Evolutionary conservation across 768 basidiomycete species (phyloP).

Genomic region (Trametes coccinea): DNA sequence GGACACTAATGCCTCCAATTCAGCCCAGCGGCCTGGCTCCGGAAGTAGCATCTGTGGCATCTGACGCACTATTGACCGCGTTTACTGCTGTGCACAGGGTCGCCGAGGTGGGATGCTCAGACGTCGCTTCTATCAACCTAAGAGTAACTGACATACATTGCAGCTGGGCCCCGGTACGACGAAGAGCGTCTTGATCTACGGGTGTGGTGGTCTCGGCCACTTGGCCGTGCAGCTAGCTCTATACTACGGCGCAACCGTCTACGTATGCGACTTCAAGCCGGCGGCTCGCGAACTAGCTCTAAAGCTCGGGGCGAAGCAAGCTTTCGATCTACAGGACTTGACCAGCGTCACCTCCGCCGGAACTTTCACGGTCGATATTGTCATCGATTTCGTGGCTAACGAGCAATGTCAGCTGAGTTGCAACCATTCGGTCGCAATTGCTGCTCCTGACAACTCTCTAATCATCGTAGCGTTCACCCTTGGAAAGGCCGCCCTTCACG

Average conservation of each 20-base stretch:
- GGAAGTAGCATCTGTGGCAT: conserved; percentile 10
- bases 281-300: conserved; percentile 14
- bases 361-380: conserved; percentile 13
- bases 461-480: too few relatives aligned
- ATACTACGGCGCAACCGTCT: conserved; percentile 14
- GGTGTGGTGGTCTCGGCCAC: conserved; percentile 35
- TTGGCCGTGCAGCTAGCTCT: conserved; percentile 21
- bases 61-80: conserved; percentile 4
- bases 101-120: neutral
- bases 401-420: conserved; percentile 7
- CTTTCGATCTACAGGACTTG: conserved; percentile 8
- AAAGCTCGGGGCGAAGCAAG: conserved; percentile 6
- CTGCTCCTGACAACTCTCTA: too few relatives aligned
- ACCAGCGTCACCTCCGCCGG: neutral
- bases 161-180: conserved; percentile 5
- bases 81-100: conserved; percentile 14
- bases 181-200: conserved; percentile 38
- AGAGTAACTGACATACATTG: neutral
- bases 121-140: neutral
- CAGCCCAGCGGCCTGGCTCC: conserved; percentile 14
- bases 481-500: too few relatives aligned
- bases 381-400: conserved; percentile 13
- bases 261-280: conserved; percentile 16
- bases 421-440: neutral
- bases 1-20: neutral